Percentiles rank a stretch among this genome's conserved stretches.
These are phyloP conservation scores for Debaryomyces fabryi DNA, from an alignment of 1,139 yeast species.

Conservation along the genomic window DNA sequence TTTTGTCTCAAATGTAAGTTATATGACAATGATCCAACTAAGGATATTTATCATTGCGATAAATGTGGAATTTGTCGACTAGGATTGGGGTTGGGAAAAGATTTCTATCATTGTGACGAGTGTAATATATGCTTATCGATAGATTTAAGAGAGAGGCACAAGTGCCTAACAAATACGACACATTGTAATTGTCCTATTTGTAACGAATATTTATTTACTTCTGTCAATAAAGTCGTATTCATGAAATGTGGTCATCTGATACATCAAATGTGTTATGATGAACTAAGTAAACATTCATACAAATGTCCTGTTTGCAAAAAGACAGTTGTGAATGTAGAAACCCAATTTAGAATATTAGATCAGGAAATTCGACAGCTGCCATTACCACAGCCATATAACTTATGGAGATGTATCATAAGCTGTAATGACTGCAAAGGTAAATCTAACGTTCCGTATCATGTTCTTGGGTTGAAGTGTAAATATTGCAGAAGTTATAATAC, in stretches of 20 bases:
- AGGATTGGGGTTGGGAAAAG: constrained; percentile 85
- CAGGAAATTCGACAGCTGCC: constrained; percentile 77
- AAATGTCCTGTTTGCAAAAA: constrained; percentile 91
- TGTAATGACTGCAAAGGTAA: constrained; percentile 93
- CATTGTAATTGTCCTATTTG: constrained; percentile 94
- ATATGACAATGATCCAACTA: constrained; percentile 79
- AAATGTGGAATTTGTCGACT: constrained; percentile 91
- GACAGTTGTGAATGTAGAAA: constrained; percentile 82
- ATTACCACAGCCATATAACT: constrained; percentile 75
- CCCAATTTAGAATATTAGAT: constrained; percentile 83
- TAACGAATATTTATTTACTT: constrained; percentile 86
- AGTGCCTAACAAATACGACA: constrained; percentile 83
- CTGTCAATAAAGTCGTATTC: constrained; percentile 83
- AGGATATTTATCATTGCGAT: constrained; percentile 88
- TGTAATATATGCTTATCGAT: constrained; percentile 89
- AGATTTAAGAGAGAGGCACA: constrained; percentile 74
- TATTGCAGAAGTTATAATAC: constrained; percentile 89
- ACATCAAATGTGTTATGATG: constrained; percentile 82
- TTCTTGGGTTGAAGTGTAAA: constrained; percentile 83
- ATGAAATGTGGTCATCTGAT: constrained; percentile 96
- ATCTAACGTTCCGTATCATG: constrained; percentile 75
- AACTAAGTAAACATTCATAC: constrained; percentile 76
- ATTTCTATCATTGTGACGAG: constrained; percentile 87
- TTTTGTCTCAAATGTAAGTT: constrained; percentile 78
- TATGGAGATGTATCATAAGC: constrained; percentile 75